Percentiles rank a stretch among this genome's conserved stretches.
Evolutionary conservation across 768 basidiomycete species (phyloP).

Genomic region (Boletus reticulatus): DNA sequence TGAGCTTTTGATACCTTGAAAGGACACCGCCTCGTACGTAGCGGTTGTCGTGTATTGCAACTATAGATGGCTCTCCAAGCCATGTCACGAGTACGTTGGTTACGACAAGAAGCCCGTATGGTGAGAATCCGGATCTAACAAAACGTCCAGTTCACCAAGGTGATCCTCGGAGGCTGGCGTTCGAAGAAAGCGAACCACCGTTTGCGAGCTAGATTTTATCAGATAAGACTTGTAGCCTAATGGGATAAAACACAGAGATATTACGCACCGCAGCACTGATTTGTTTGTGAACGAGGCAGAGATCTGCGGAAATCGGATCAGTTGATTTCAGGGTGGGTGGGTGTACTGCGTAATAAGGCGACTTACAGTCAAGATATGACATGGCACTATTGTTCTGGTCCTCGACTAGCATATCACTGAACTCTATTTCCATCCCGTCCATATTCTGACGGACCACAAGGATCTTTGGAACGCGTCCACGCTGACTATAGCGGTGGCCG

Average conservation of each 20-base stretch:
- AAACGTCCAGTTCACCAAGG: constrained; percentile 27
- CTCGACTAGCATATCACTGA: constrained; percentile 95
- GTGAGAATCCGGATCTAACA: background rate
- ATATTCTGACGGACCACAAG: constrained; percentile 87
- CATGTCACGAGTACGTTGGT: constrained; percentile 2
- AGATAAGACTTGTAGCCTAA: background rate
- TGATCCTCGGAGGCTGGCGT: constrained; percentile 29
- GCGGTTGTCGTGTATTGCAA: constrained; percentile 1
- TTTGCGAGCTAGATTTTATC: constrained; percentile 24
- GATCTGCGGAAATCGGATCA: constrained; percentile 18
- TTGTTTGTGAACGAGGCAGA: constrained; percentile 35
- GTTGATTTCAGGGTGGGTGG: background rate
- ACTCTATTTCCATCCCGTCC: constrained; percentile 92
- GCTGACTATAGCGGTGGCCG: constrained; percentile 56
- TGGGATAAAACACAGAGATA: background rate
- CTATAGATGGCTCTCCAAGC: constrained; percentile 5
- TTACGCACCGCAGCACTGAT: constrained; percentile 27
- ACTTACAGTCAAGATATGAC: constrained; percentile 87
- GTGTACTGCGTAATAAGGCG: background rate
- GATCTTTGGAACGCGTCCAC: constrained; percentile 57
- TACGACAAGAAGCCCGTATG: constrained; percentile 8
- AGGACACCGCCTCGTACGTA: background rate
- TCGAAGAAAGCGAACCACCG: constrained; percentile 29
- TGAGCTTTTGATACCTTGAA: background rate
- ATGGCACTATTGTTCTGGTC: constrained; percentile 96